phyloP scores from a whole-genome alignment of 2,329 filamentous ascomycete species.

The Ceratocystis lukuohia region DNA sequence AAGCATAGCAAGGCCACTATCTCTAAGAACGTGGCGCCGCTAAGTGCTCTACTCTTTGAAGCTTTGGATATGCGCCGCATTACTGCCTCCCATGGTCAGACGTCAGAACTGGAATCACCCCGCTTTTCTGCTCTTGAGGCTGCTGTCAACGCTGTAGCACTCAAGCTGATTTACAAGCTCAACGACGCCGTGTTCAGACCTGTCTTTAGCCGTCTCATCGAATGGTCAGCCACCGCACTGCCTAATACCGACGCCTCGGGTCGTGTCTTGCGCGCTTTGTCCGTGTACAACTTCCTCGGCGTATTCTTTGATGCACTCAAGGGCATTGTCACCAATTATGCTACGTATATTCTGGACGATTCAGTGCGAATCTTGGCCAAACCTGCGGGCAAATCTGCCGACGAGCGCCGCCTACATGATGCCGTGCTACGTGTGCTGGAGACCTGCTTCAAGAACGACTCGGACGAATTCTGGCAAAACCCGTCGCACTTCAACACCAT shows the following conservation, averaged over 20 bases:
- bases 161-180: slow-evolving; percentile 92
- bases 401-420: slow-evolving; percentile 48
- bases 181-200: slow-evolving; percentile 90
- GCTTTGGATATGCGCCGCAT: slow-evolving; percentile 53
- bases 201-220: slow-evolving; percentile 72
- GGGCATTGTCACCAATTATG: slow-evolving; percentile 88
- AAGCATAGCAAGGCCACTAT: slow-evolving; percentile 65
- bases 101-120: slow-evolving; percentile 32
- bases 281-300: slow-evolving; percentile 67
- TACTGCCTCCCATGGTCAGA: slow-evolving; percentile 35
- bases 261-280: slow-evolving; percentile 51
- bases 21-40: slow-evolving; percentile 55
- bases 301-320: slow-evolving; percentile 75
- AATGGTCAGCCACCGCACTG: slow-evolving; percentile 54
- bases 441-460: slow-evolving; percentile 73
- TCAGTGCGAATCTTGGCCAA: slow-evolving; percentile 47
- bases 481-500: slow-evolving; percentile 73
- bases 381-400: slow-evolving; percentile 32
- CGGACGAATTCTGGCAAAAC: slow-evolving; percentile 92
- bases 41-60: slow-evolving; percentile 53
- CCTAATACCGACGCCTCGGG: slow-evolving; percentile 48
- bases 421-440: slow-evolving; percentile 58
- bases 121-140: slow-evolving; percentile 49
- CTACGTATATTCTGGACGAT: slow-evolving; percentile 68
- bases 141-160: slow-evolving; percentile 52